These are phyloP conservation scores for Penicillium sp. DNA, from an alignment of 2,329 filamentous ascomycete genomes.

Conservation along the genomic window DNA sequence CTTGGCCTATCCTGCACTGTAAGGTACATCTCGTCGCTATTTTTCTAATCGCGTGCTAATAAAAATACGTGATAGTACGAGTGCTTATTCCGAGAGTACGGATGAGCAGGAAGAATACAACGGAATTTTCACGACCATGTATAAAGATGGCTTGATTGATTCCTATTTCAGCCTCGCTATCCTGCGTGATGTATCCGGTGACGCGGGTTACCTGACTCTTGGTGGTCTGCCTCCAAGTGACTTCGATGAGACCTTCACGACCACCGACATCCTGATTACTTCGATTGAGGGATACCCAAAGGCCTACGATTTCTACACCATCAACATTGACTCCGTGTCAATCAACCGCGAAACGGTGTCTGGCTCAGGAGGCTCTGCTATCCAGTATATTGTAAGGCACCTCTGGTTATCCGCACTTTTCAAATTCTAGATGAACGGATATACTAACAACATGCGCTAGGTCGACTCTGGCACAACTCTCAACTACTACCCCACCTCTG, in stretches of 20 bases:
- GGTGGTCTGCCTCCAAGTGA: constrained; percentile 18
- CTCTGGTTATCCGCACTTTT: not conserved
- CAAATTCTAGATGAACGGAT: not conserved
- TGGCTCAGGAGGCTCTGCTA: constrained; percentile 1
- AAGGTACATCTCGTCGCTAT: not conserved
- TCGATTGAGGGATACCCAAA: constrained; percentile 11
- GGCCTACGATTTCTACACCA: constrained; percentile 17
- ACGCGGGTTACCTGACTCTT: constrained; percentile 19
- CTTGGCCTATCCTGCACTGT: constrained; percentile 7
- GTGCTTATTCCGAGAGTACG: not conserved
- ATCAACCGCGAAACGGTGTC: constrained; percentile 9
- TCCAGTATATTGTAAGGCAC: constrained; percentile 16
- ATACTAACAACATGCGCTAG: constrained; percentile 9
- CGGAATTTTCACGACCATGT: constrained; percentile 13
- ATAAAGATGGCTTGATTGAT: constrained; percentile 3
- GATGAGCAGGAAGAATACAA: constrained; percentile 3
- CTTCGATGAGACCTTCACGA: constrained; percentile 8
- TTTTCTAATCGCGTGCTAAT: not conserved
- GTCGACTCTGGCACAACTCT: constrained; percentile 30
- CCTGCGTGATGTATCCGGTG: constrained; percentile 5
- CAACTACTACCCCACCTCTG: constrained; percentile 37
- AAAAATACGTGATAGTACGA: not conserved
- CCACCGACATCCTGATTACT: constrained; percentile 22
- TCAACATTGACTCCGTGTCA: constrained; percentile 17
- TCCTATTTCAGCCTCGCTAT: constrained; percentile 11